Conservation (phyloP, 768 basidiomycete genomes). For the Pleurotus salmoneostramineus region DNA sequence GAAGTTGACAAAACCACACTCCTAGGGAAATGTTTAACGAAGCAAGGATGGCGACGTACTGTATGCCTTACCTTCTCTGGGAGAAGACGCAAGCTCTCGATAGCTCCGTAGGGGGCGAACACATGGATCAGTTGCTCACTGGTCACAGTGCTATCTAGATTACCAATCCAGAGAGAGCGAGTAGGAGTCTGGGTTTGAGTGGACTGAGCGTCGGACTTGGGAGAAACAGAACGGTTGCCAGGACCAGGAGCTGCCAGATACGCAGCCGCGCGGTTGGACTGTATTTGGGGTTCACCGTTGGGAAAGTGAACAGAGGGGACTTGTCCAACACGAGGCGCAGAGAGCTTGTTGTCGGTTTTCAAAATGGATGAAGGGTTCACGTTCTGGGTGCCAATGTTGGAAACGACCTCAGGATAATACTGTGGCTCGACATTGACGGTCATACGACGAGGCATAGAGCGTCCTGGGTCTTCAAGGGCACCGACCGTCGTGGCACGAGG, state of each 20-base stretch:
- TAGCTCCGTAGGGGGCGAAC: conserved; percentile 95
- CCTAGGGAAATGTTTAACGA: conserved; percentile 40
- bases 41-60: conserved; percentile 4
- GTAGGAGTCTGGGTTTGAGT: conserved; percentile 90
- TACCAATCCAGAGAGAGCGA: conserved; percentile 97
- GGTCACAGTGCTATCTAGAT: conserved; percentile 91
- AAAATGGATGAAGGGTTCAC: conserved; percentile 49
- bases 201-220: conserved; percentile 68
- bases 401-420: conserved; percentile 53
- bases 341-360: conserved; percentile 52
- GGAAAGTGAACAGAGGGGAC: conserved; percentile 69
- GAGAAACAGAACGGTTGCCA: conserved; percentile 76
- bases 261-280: conserved; percentile 50
- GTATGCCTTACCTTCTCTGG: conserved; percentile 81
- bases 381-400: conserved; percentile 24
- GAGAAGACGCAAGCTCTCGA: conserved; percentile 90
- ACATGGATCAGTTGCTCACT: conserved; percentile 94
- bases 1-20: conserved; percentile 99
- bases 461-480: conserved; percentile 76
- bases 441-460: conserved; percentile 63
- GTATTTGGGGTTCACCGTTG: conserved; percentile 45
- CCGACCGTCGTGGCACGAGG: conserved; percentile 90
- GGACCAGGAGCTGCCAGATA: conserved; percentile 68
- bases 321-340: conserved; percentile 37
- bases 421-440: conserved; percentile 49